phyloP scores from a whole-genome alignment of 139 green algal species.

The Nannochloris sp. region DNA sequence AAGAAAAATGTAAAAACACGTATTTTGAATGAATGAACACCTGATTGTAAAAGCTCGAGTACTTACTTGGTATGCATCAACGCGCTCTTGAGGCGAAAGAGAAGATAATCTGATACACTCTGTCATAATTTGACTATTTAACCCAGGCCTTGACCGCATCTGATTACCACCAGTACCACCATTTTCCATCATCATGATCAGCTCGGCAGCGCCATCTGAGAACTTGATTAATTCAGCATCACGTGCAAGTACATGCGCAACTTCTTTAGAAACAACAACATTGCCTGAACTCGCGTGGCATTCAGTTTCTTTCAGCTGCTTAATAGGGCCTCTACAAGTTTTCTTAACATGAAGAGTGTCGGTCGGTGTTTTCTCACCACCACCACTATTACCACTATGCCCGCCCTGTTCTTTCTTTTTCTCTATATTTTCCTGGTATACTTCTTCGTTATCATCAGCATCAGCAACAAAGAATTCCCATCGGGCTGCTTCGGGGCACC shows the following conservation, averaged over 20 bases:
- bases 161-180: too few species aligned
- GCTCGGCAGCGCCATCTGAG: not conserved
- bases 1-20: not conserved
- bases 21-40: not conserved
- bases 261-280: slow-evolving; percentile 46
- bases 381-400: too few species aligned
- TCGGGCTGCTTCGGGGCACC: slow-evolving; percentile 25
- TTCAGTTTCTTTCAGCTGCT: slow-evolving; percentile 23
- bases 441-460: not conserved
- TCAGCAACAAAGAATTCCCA: slow-evolving; percentile 79
- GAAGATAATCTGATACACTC: not conserved
- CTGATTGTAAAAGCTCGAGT: not conserved
- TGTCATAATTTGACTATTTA: not conserved
- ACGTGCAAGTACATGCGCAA: slow-evolving; percentile 10
- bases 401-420: slow-evolving; percentile 8
- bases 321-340: slow-evolving; percentile 8
- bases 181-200: too few species aligned
- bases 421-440: too few species aligned
- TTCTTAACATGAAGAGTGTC: not conserved
- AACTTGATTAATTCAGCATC: not conserved
- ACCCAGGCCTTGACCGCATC: not conserved
- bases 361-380: too few species aligned
- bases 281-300: slow-evolving; percentile 23
- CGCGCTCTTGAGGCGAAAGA: not conserved
- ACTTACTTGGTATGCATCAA: not conserved